Evolutionary conservation across 441 rosid genomes (phyloP).

Genomic region (Capsella rubella): DNA sequence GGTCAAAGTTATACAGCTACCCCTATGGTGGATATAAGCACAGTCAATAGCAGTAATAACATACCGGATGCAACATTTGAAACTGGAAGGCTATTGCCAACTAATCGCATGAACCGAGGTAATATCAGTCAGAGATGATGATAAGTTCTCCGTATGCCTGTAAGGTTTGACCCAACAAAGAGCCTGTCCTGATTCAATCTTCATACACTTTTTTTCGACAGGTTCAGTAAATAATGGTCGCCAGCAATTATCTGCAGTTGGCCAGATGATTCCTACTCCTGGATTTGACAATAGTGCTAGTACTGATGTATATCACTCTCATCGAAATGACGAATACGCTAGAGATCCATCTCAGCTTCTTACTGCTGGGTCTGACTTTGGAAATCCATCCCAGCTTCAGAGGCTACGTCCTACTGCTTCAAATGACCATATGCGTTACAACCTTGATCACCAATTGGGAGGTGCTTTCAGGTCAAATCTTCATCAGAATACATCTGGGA

Average conservation of each 20-base stretch:
- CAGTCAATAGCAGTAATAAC: conserved; percentile 61
- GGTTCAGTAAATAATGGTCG: conserved; percentile 74
- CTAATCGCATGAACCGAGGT: conserved; percentile 62
- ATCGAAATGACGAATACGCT: conserved; percentile 64
- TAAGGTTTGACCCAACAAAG: conserved; percentile 26
- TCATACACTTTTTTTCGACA: conserved; percentile 43
- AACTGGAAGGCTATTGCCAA: conserved; percentile 61
- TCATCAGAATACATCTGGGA: conserved; percentile 78
- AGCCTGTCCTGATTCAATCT: conserved; percentile 15
- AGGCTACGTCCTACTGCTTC: conserved; percentile 72
- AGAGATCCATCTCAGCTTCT: conserved; percentile 68
- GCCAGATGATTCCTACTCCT: conserved; percentile 99
- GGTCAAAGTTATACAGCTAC: conserved; percentile 62
- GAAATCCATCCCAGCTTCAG: conserved; percentile 72
- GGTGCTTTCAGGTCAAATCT: conserved; percentile 72
- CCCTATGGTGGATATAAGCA: conserved; percentile 64
- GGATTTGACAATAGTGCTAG: conserved; percentile 58
- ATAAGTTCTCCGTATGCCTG: conserved; percentile 39
- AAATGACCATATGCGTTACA: conserved; percentile 70
- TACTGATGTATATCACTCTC: conserved; percentile 56
- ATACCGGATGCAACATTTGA: conserved; percentile 56
- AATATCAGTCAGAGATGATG: conserved; percentile 60
- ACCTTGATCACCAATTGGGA: conserved; percentile 80
- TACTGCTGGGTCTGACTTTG: conserved; percentile 69
- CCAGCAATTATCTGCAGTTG: conserved; percentile 69